Percentiles rank a stretch among this genome's conserved stretches.
These are phyloP conservation scores for Yarrowia porcina DNA, from an alignment of 805 yeast genomes.

Conservation along the genomic window DNA sequence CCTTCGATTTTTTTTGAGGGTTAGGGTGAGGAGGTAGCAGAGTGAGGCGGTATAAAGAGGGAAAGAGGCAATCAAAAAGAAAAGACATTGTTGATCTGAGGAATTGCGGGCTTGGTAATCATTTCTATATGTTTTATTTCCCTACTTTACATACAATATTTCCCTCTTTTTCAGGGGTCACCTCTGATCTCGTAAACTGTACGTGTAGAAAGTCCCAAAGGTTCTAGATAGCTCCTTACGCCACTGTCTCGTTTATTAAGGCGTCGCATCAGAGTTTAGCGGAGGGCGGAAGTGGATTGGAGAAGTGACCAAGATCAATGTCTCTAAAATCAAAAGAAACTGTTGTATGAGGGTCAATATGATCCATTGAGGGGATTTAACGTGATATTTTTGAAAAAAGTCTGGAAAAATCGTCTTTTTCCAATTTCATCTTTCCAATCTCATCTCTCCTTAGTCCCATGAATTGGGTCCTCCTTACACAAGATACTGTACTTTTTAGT, in stretches of 20 bases:
- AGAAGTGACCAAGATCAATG: no score
- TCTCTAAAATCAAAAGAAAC: no score
- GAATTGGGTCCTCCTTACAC: no score
- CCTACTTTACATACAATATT: neutral
- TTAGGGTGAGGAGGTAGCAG: conserved; percentile 4
- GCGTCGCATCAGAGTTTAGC: conserved; percentile 10
- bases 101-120: neutral
- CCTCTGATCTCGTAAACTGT: neutral
- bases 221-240: conserved; percentile 20
- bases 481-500: no score
- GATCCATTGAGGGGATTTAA: no score
- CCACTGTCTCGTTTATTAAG: conserved; percentile 5
- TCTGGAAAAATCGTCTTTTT: no score
- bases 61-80: no score
- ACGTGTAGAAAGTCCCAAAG: neutral
- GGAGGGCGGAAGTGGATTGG: neutral
- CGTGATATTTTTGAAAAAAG: no score
- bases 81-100: neutral
- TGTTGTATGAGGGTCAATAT: no score
- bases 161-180: neutral
- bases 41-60: neutral
- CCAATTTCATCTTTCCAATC: no score
- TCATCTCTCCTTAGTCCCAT: no score
- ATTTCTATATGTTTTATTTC: neutral
- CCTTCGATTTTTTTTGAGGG: conserved; percentile 16